phyloP scores from a whole-genome alignment of 1,284 basidiomycete genomes.

The Ceratobasidium sp. region DNA sequence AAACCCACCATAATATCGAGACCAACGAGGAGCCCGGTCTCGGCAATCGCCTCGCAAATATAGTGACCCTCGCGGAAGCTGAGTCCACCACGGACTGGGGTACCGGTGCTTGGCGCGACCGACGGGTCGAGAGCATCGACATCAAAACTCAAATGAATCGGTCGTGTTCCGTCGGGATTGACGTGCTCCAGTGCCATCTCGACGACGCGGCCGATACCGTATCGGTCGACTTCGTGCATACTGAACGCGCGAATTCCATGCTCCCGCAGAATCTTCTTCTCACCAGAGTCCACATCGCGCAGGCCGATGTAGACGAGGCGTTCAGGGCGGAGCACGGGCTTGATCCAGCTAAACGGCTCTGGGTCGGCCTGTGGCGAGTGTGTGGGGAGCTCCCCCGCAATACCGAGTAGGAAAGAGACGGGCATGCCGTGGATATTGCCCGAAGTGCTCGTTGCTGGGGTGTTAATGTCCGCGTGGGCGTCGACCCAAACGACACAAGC shows the following conservation, averaged over 20 bases:
- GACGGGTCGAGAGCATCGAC: conserved; percentile 94
- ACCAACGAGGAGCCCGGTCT: conserved; percentile 92
- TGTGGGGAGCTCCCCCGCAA: conserved; percentile 62
- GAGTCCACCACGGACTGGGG: conserved; percentile 93
- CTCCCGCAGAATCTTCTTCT: conserved; percentile 88
- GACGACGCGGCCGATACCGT: conserved; percentile 94
- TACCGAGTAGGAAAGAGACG: conserved; percentile 90
- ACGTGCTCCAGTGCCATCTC: conserved; percentile 96
- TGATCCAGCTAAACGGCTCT: conserved; percentile 75
- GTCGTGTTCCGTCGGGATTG: conserved; percentile 82
- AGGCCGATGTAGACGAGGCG: conserved; percentile 94
- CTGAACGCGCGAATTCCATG: conserved; percentile 93
- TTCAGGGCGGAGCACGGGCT: conserved; percentile 74
- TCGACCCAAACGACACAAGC: conserved; percentile 93
- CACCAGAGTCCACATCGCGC: conserved; percentile 90
- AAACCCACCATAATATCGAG: conserved; percentile 86
- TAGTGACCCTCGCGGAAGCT: conserved; percentile 98
- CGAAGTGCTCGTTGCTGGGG: conserved; percentile 82
- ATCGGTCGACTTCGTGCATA: conserved; percentile 98
- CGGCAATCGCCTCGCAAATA: conserved; percentile 93
- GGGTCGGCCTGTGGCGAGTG: conserved; percentile 51
- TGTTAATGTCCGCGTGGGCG: conserved; percentile 96
- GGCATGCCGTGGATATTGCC: conserved; percentile 99
- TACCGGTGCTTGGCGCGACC: conserved; percentile 95
- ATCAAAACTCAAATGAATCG: conserved; percentile 97